Evolutionary conservation across 2,329 filamentous ascomycete genomes (phyloP), one percentile per base, ranked within the genome.

Genomic region (Neopestalotiopsis rosae): DNA sequence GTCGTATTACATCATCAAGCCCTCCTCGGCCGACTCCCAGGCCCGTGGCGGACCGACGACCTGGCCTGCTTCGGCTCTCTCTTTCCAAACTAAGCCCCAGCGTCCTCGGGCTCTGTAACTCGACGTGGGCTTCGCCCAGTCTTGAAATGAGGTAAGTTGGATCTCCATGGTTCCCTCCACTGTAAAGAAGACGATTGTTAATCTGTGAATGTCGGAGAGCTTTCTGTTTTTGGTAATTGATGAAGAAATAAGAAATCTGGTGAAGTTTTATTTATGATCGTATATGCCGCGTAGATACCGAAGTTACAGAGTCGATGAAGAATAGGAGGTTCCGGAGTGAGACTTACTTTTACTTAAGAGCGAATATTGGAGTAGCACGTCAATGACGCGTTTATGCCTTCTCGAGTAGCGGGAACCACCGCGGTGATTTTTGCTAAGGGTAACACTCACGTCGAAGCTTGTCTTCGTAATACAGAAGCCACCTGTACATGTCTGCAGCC

Each of bases 41-140:
- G 10, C 30, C 59, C 59, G 40, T 40, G 28, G 32, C 5, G 59
- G 34, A 40, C 61, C 66, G 32, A 66, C 69, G 14, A 69, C 65
- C 9, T 71, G 71, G 28, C 58, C 59, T 12, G 71, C 57, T 9
- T 69, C 66, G 14, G 66, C 69, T 66, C 71, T 63, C 65, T 77
- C 75, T 17, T 76, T 72, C 57, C 76, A 76, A 1, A 81, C 74
- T 49, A 79, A 76, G 38, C 73, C 72, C 80, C 80, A 81, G 2
- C 81, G 76, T 65, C 84, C 81, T 3, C 81, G 80, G 24, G 52
- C 81, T 83, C 71, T 83, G 81, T 14, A 86, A 81, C 75, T 89
- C 86, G 17, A 84, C 76, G 42, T 82, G 79, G 14, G 89, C 72
- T 68, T 89, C 86, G 13, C 81, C 78, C n/a, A 89, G 77, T 2